Evolutionary conservation across 768 basidiomycete species (phyloP).

Genomic region (Porphyrellus cyaneotinctus): DNA sequence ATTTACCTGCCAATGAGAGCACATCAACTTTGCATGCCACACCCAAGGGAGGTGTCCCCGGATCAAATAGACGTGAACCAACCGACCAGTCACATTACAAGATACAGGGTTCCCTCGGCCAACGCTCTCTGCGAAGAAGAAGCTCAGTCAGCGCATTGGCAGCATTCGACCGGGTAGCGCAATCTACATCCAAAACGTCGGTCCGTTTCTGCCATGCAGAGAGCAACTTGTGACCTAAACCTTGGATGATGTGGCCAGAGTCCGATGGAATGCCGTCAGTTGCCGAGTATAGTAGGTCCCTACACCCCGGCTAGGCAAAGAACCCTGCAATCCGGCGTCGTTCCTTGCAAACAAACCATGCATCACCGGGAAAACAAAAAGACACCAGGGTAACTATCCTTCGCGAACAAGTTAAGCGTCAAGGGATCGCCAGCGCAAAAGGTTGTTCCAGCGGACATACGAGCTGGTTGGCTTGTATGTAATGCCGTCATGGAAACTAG

Average conservation of each 20-base stretch:
- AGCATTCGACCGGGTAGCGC: neutral
- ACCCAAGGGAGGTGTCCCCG: neutral
- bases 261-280: slow-evolving; percentile 2
- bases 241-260: neutral
- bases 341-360: slow-evolving; percentile 9
- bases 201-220: neutral
- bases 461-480: neutral
- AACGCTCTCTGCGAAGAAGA: neutral
- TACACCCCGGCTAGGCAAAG: neutral
- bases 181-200: neutral
- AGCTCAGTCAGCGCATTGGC: too few relatives aligned
- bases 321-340: neutral
- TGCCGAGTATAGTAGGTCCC: neutral
- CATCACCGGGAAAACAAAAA: neutral
- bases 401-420: neutral
- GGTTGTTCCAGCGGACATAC: neutral
- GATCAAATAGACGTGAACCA: slow-evolving; percentile 12
- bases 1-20: slow-evolving; percentile 4
- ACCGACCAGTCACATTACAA: neutral
- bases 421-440: neutral
- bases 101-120: neutral
- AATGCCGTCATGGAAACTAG: slow-evolving; percentile 17
- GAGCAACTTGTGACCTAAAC: neutral
- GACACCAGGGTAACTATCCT: slow-evolving; percentile 2
- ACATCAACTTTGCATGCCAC: neutral